Evolutionary conservation across 2,329 filamentous ascomycete species (phyloP), one percentile per base, ranked within the genome.

Genomic region (Thielaviopsis populi): DNA sequence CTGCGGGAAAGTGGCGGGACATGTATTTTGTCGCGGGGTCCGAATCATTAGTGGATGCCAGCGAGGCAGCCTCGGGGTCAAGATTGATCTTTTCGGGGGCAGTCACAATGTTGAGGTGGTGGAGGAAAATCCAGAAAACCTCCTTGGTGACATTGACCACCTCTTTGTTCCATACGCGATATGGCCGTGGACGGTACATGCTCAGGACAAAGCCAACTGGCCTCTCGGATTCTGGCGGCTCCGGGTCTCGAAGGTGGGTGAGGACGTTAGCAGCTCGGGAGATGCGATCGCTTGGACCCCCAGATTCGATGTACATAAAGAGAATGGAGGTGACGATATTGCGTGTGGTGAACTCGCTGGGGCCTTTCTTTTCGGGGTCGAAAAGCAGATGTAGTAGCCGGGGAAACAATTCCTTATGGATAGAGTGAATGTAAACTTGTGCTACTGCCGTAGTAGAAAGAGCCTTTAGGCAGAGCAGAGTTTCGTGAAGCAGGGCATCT

Each of bases 81-180:
- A 61, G 48, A 40, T 48, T 61, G 17, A 46, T 63, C 40, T 59
- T 58, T 69, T 74, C 27, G 70, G 85, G 82, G 41, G 88, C 74
- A 24, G 89, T 81, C 43, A 97, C 82, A 56, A 96, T 86, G 70
- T 97, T 97, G 65, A 95, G 79, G 69, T 95, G 88, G 74, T 97
- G 92, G 63, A 97, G 80, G 76, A 97, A 99, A 72, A 97, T 97
- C 92, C 92, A 99, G 73, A 99, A 99, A 33, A 97, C 92, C 73
- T 99, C 92, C 74, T 96, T 96, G 50, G 91, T 96, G 59, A 97
- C 92, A 69, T 88, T 91, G 66, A 86, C 86, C 19, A 92, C 84
- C 75, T 99, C 94, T 73, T 91, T 94, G 75, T 87, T 90, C 92
- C 92, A 99, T 2, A 95, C 83, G 41, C 90, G 87, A 73, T 96